These are phyloP conservation scores for Tinospora cordifolia DNA, from an alignment of 164 flowering plant species.

Conservation along the genomic window DNA sequence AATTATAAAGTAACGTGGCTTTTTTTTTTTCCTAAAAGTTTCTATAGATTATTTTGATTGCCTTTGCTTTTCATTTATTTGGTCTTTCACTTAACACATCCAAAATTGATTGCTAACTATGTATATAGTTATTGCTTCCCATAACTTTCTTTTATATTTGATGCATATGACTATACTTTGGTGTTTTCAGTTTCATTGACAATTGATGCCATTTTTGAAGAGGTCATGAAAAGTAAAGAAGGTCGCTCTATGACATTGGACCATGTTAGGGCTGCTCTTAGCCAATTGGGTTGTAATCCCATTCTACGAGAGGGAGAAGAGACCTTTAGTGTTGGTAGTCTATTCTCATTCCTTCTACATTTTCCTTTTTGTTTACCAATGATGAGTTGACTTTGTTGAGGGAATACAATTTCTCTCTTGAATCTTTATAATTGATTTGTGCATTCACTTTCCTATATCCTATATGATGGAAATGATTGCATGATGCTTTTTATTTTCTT, in stretches of 20 bases:
- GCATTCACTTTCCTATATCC: not conserved
- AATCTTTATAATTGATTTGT: not conserved
- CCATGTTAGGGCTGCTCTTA: slow-evolving; percentile 55
- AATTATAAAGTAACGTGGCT: no score
- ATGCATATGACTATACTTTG: not conserved
- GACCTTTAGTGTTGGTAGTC: slow-evolving; percentile 50
- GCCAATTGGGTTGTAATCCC: slow-evolving; percentile 40
- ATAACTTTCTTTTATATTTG: not conserved
- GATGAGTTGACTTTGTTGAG: not conserved
- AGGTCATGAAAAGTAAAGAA: slow-evolving; percentile 59
- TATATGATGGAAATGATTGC: not conserved
- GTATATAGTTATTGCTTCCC: not conserved
- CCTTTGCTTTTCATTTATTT: no score
- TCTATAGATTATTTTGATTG: no score
- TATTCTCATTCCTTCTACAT: not conserved
- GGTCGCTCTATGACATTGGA: slow-evolving; percentile 68
- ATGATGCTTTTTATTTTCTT: not conserved
- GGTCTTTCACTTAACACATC: no score
- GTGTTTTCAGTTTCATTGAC: slow-evolving; percentile 56
- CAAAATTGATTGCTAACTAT: no score
- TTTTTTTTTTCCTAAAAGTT: no score
- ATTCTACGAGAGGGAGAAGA: slow-evolving; percentile 34
- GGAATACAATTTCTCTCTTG: not conserved
- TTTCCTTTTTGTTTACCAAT: not conserved
- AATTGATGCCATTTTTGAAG: slow-evolving; percentile 50